Evolutionary conservation across 2,329 filamentous ascomycete species (phyloP).

Genomic region (Acrodontium crateriforme): DNA sequence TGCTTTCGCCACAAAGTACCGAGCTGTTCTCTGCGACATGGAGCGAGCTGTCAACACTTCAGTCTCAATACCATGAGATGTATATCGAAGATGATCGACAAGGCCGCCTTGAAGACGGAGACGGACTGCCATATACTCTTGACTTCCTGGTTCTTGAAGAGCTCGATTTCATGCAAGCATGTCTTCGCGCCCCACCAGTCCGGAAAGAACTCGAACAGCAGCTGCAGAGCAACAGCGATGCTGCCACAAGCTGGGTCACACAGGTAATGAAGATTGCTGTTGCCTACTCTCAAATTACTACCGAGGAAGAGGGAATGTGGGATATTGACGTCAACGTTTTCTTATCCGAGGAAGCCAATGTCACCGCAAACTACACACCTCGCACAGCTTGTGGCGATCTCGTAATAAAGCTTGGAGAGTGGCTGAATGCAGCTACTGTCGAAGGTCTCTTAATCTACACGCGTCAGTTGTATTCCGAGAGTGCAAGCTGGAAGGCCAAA

Average conservation of each 20-base stretch:
- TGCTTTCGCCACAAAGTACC: slow-evolving; percentile 70
- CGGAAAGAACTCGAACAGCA: slow-evolving; percentile 78
- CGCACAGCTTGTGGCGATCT: slow-evolving; percentile 85
- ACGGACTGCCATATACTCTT: slow-evolving; percentile 83
- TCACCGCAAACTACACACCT: slow-evolving; percentile 91
- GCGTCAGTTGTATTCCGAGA: slow-evolving; percentile 52
- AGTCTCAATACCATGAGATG: slow-evolving; percentile 61
- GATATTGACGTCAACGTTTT: slow-evolving; percentile 94
- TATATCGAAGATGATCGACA: slow-evolving; percentile 80
- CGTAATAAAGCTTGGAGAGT: slow-evolving; percentile 83
- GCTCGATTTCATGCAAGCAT: slow-evolving; percentile 85
- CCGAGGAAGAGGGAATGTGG: slow-evolving; percentile 90
- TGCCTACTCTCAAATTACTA: slow-evolving; percentile 76
- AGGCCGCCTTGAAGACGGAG: slow-evolving; percentile 75
- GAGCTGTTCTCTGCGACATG: slow-evolving; percentile 76
- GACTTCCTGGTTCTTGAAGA: slow-evolving; percentile 91
- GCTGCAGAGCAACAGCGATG: slow-evolving; percentile 43
- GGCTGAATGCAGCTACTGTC: slow-evolving; percentile 62
- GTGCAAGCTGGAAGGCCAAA: slow-evolving; percentile 48
- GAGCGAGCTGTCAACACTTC: slow-evolving; percentile 67
- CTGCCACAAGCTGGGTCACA: slow-evolving; percentile 64
- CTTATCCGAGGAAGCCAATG: slow-evolving; percentile 84
- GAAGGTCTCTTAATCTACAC: slow-evolving; percentile 69
- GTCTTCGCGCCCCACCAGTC: slow-evolving; percentile 75
- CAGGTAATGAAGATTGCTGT: slow-evolving; percentile 78